Evolutionary conservation across 2,329 filamentous ascomycete genomes (phyloP), one percentile per base, ranked within the genome.

Genomic region (Ophiostoma perfectum): DNA sequence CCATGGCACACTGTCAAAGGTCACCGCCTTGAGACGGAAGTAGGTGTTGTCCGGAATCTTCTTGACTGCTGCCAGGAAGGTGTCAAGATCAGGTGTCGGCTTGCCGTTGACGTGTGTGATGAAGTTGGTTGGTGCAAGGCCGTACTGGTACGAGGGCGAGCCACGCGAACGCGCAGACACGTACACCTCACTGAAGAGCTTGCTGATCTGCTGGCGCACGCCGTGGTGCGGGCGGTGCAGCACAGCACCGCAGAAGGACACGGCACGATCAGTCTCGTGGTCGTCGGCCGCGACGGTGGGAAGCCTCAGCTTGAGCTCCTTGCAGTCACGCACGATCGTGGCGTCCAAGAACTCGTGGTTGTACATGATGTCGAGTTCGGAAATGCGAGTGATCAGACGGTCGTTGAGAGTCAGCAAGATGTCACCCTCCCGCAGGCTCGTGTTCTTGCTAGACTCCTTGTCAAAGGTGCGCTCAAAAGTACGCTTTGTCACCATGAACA

Each of bases 1-100:
- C 93, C 95, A 99, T 3, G 94, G 94, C 9, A 99, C 93, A 75
- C 96, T 96, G 78, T 99, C 95, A 75, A 99, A 99, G 0, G 95
- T 98, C 78, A 98, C 92, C n/a, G 95, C 92, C 78, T 94, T 93
- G 67, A 99, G 84, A 18, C 95, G 89, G 87, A 99, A 99, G 80
- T 99, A 99, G 1, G 93, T 97, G 76, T 99, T 99, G 74, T 99
- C 93, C 0, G 92, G 91, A 74, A 99, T 97, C 78, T 90, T 89
- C 73, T 90, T 87, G 18, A 96, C 93, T 72, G 93, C 90, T 39
- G 82, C 82, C 71, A 98, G 82, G 78, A 99, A 98, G 3, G 86
- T 80, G 73, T 91, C 86, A 8, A 99, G 82, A 74, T 97, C 90
- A 1, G 89, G 90, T 0, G 95, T 98, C 16, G 90, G 83, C 69